These are phyloP conservation scores for Cyberlindnera mycetangii DNA, from an alignment of 805 yeast genomes.

Conservation along the genomic window DNA sequence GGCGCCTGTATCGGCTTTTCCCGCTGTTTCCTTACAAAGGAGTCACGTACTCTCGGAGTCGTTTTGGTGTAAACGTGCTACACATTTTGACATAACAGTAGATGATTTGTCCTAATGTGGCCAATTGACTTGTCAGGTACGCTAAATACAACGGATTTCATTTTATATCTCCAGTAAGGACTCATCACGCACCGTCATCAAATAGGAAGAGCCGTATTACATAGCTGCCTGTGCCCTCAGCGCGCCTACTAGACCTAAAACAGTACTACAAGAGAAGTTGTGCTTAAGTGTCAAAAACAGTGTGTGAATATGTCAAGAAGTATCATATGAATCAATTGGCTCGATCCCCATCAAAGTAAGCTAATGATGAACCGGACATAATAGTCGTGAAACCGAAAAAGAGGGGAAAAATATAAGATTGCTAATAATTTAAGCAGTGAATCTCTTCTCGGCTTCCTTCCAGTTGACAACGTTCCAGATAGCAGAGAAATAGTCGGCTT, in stretches of 20 bases:
- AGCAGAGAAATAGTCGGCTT: constrained; percentile 88
- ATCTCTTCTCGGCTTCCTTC: constrained; percentile 84
- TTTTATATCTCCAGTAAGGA: too few relatives aligned
- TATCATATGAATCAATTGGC: not conserved
- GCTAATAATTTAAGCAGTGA: constrained; percentile 30
- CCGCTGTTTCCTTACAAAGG: not conserved
- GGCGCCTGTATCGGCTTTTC: constrained; percentile 4
- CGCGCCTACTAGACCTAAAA: too few relatives aligned
- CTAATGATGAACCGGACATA: not conserved
- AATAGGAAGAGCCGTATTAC: too few relatives aligned
- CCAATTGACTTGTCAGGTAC: too few relatives aligned
- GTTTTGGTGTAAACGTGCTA: too few relatives aligned
- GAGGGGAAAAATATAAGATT: not conserved
- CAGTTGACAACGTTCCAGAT: constrained; percentile 94
- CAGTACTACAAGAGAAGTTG: not conserved
- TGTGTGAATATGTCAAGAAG: constrained; percentile 1
- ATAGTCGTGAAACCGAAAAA: not conserved
- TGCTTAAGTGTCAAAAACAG: too few relatives aligned
- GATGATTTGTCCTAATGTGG: too few relatives aligned
- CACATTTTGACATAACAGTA: too few relatives aligned
- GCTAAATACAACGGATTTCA: too few relatives aligned
- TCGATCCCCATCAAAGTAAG: not conserved
- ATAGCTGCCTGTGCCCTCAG: too few relatives aligned
- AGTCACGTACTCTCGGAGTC: too few relatives aligned
- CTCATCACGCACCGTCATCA: too few relatives aligned